These are phyloP conservation scores for Gloeopeniophorella convolvens DNA, from an alignment of 768 basidiomycete species.

Conservation along the genomic window DNA sequence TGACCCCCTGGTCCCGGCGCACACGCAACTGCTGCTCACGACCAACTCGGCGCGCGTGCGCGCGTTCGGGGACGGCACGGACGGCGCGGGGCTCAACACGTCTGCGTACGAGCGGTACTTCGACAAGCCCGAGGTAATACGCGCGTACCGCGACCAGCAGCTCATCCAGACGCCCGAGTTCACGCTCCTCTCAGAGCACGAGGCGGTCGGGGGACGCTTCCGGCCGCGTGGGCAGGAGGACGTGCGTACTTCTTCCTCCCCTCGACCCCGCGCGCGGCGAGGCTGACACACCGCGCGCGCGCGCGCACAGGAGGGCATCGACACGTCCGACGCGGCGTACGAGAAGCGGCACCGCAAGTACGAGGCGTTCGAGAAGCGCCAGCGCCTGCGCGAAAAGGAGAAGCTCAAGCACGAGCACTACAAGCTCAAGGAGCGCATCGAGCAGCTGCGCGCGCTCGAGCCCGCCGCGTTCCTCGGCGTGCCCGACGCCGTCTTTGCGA, in stretches of 20 bases:
- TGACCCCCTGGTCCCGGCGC: slow-evolving; percentile 61
- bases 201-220: slow-evolving; percentile 59
- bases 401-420: slow-evolving; percentile 89
- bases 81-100: slow-evolving; percentile 43
- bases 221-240: slow-evolving; percentile 64
- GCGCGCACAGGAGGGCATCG: slow-evolving; percentile 40
- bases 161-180: slow-evolving; percentile 78
- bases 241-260: slow-evolving; percentile 43
- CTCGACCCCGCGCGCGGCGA: too few relatives aligned
- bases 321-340: slow-evolving; percentile 77
- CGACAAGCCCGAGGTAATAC: slow-evolving; percentile 68
- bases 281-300: slow-evolving; percentile 7
- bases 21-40: slow-evolving; percentile 63
- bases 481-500: slow-evolving; percentile 47
- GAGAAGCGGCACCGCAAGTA: slow-evolving; percentile 81
- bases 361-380: slow-evolving; percentile 80
- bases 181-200: slow-evolving; percentile 38
- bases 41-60: slow-evolving; percentile 55
- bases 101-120: slow-evolving; percentile 68
- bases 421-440: slow-evolving; percentile 84
- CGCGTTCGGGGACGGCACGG: slow-evolving; percentile 30
- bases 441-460: slow-evolving; percentile 74
- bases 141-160: slow-evolving; percentile 60
- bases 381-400: slow-evolving; percentile 83
- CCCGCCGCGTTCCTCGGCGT: slow-evolving; percentile 58